Evolutionary conservation across 73 alveolate genomes (phyloP), one percentile per base, ranked within the genome.

Genomic region (Blepharisma japonicum): DNA sequence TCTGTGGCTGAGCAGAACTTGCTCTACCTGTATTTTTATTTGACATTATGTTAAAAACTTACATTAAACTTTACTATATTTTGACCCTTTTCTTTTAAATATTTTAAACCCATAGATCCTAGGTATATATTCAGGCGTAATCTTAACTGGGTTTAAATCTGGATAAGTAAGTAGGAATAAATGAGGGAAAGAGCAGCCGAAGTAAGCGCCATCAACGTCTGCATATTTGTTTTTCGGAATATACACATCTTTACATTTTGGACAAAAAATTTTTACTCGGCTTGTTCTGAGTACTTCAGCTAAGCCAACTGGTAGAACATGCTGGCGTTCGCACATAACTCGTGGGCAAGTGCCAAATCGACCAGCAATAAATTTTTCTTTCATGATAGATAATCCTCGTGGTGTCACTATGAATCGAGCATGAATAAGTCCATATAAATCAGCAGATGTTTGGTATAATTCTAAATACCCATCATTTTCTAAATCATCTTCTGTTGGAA

Each of bases 201-300:
- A 95, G 81, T 86, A 95, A 21, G 97, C 97, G 0, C 99, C 99
- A 86, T 95, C 99, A 32, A 92, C 79, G 77, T 93, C 86, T 76
- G 86, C 84, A 82, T 96, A 72, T 81, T 90, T 90, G 80, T 89
- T 82, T 56, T 94, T 91, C 14, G 99, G 99, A 51, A 91, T 71
- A 71, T 92, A 96, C 56, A 94, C 97, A 67, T 96, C 99, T 83
- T 96, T 95, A 66, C 99, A 96, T 85, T 91, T 87, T 18, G 99
- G 99, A 81, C 99, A 96, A 87, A 55, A 96, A 14, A 94, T 89
- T 86, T 96, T 96, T 7, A 96, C 99, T 84, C 99, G 90, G 32
- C 97, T 88, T 7, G 94, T 93, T 46, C 97, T 78, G 21, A 96
- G 91, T 55, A 94, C 98, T 77, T 96, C 99, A 81, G 98, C 86